Base-by-base conservation (phyloP, 768 basidiomycete species). In the Suillus weaverae region DNA sequence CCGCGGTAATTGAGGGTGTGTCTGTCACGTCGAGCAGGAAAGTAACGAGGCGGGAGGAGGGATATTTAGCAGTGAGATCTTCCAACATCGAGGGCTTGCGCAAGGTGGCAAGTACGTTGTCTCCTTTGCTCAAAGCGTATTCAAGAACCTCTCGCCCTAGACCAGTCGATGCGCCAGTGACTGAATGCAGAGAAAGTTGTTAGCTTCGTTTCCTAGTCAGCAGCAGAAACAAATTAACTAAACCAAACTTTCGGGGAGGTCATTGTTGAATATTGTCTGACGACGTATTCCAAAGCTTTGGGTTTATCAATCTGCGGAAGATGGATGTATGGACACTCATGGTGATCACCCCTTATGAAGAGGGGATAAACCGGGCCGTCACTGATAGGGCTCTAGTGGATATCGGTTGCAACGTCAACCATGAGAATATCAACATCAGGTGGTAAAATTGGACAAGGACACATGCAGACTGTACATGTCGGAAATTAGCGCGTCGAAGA, bases 51-150 rank as follows among this genome's bases (percentile, higher is more conserved):
- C 71, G 73, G 7, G 75, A 71, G 32, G 70, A n/a, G 5, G 73
- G 66, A 62, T 80, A 79, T 60, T 75, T 60, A 4, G 48, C 62
- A 14, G 66, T 61, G 35, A 76, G 79, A 62, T 77, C 73, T 36
- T 69, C 65, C 57, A 83, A 67, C 59, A 66, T 70, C 18, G 66
- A 72, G 7, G 82, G 82, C 33, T 71, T 78, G 62, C 84, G 81
- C 32, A 81, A 71, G 18, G 83, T 81, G 20, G 84, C 83, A 56
- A 82, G 74, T 33, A 76, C 82, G 11, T 65, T 74, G 63, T 80
- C 80, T n/a, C 82, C 81, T 2, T 72, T 68, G 30, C 67, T 65
- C 33, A 84, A 76, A n/a, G 74, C 78, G 39, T 18, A 32, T 67
- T 80, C 78, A 26, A 72, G 72, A 43, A 77, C 67, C 13, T 68